Percentiles rank a stretch among this genome's conserved stretches.
Evolutionary conservation across 768 basidiomycete species (phyloP).

Genomic region (Mrakia gelida): DNA sequence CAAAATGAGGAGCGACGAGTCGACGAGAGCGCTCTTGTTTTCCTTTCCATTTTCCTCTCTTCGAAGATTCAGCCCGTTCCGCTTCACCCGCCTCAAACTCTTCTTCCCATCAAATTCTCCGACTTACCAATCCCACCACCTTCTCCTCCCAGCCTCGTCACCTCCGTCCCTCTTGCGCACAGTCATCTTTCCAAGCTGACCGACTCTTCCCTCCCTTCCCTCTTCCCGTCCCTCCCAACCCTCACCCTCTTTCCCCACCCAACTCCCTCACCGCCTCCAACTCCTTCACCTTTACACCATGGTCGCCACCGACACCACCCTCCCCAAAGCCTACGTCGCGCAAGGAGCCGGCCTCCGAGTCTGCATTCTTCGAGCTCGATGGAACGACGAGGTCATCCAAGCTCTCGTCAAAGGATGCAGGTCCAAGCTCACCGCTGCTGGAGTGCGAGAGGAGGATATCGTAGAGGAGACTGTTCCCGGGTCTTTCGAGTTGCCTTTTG

Average conservation of each 20-base stretch:
- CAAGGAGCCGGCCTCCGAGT: constrained; percentile 32
- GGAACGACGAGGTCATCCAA: constrained; percentile 86
- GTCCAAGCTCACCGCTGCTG: constrained; percentile 71
- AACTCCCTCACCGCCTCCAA: too few species aligned
- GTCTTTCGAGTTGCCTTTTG: constrained; percentile 84
- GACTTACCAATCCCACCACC: too few species aligned
- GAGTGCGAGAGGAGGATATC: constrained; percentile 87
- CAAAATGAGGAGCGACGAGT: too few species aligned
- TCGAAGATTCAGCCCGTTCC: too few species aligned
- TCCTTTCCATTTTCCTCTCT: too few species aligned
- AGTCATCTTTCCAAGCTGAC: not conserved
- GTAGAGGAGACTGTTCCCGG: constrained; percentile 88
- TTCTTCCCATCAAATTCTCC: too few species aligned
- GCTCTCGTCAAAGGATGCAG: constrained; percentile 76
- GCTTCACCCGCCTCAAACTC: too few species aligned
- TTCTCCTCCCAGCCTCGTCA: not conserved
- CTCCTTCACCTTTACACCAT: constrained; percentile 7
- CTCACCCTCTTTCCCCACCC: not conserved
- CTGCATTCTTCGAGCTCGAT: constrained; percentile 44
- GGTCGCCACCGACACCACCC: constrained; percentile 31
- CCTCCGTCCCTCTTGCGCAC: not conserved
- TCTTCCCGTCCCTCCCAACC: not conserved
- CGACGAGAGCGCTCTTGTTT: too few species aligned
- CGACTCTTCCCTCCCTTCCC: not conserved
- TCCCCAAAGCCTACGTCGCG: constrained; percentile 24